Conservation (phyloP, 108 stramenopile genomes). For the Cyclotella baltica region DNA sequence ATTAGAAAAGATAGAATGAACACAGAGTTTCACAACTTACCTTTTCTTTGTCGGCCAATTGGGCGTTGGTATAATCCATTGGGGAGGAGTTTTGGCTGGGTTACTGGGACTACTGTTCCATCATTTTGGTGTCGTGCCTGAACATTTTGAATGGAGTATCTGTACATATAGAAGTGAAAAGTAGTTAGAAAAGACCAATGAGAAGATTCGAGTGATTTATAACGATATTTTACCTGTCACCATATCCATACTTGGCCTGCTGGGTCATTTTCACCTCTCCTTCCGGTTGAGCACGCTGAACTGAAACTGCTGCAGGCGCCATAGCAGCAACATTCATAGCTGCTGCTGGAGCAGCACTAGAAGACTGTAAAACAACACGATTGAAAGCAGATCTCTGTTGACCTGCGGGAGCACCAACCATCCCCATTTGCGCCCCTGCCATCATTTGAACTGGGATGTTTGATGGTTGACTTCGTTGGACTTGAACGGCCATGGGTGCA, state of each 20-base stretch:
- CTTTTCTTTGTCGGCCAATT: slow-evolving; percentile 76
- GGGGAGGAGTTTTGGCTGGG: slow-evolving; percentile 65
- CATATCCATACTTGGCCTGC: slow-evolving; percentile 32
- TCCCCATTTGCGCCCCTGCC: neutral
- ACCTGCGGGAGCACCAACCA: neutral
- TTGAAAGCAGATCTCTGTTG: slow-evolving; percentile 2
- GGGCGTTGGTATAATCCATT: slow-evolving; percentile 78
- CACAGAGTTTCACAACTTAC: too few relatives aligned
- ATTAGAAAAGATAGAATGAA: too few relatives aligned
- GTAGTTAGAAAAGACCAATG: too few relatives aligned
- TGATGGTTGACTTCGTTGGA: slow-evolving; percentile 15
- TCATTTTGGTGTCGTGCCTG: slow-evolving; percentile 65
- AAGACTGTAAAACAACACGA: slow-evolving; percentile 7
- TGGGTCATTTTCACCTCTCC: slow-evolving; percentile 26
- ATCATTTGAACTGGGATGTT: slow-evolving; percentile 8
- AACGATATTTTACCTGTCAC: slow-evolving; percentile 12
- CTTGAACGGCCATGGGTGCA: neutral
- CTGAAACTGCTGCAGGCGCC: neutral
- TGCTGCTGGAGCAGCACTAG: neutral
- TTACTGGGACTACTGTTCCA: slow-evolving; percentile 76
- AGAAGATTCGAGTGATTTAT: neutral
- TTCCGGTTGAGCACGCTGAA: slow-evolving; percentile 3
- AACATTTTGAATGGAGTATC: slow-evolving; percentile 73
- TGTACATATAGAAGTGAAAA: slow-evolving; percentile 41
- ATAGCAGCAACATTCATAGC: slow-evolving; percentile 1